phyloP scores from a whole-genome alignment of 805 yeast genomes.

The Kluyveromyces aestuarii region DNA sequence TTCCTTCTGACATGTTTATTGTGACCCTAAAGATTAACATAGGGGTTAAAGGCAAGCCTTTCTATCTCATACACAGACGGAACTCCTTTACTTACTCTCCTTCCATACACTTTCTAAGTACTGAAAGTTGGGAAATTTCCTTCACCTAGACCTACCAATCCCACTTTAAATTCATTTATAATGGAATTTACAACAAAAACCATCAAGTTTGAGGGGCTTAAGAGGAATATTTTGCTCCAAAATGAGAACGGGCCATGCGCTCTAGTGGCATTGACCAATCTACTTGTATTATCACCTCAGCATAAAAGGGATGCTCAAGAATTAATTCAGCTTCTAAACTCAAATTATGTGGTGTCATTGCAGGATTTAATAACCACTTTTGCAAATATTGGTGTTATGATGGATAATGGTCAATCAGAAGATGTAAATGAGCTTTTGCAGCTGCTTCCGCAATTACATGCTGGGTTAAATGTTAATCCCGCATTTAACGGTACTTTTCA shows the following conservation, averaged over 20 bases:
- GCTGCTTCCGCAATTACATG: slow-evolving; percentile 51
- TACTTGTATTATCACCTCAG: slow-evolving; percentile 45
- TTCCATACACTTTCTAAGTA: too few relatives aligned
- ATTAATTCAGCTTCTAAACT: slow-evolving; percentile 26
- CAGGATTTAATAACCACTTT: slow-evolving; percentile 39
- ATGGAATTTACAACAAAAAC: slow-evolving; percentile 15
- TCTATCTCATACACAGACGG: too few relatives aligned
- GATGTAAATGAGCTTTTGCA: slow-evolving; percentile 39
- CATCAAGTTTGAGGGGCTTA: slow-evolving; percentile 28
- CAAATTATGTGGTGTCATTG: slow-evolving; percentile 28
- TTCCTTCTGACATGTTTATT: too few relatives aligned
- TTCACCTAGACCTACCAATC: neutral
- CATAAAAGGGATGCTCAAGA: slow-evolving; percentile 17
- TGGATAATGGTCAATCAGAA: slow-evolving; percentile 19
- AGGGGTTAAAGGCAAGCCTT: neutral
- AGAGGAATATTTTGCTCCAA: slow-evolving; percentile 56
- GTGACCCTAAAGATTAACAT: too few relatives aligned
- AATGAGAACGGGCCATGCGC: slow-evolving; percentile 87
- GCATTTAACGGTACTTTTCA: slow-evolving; percentile 53
- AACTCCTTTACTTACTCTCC: too few relatives aligned
- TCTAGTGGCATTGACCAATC: slow-evolving; percentile 65
- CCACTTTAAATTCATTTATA: slow-evolving; percentile 1
- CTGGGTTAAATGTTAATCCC: slow-evolving; percentile 70
- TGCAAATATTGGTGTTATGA: slow-evolving; percentile 37
- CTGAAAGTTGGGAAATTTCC: too few relatives aligned